Percentiles rank a stretch among this genome's conserved stretches.
phyloP scores from a whole-genome alignment of 495 filamentous ascomycete genomes.

The Neurospora sp. region DNA sequence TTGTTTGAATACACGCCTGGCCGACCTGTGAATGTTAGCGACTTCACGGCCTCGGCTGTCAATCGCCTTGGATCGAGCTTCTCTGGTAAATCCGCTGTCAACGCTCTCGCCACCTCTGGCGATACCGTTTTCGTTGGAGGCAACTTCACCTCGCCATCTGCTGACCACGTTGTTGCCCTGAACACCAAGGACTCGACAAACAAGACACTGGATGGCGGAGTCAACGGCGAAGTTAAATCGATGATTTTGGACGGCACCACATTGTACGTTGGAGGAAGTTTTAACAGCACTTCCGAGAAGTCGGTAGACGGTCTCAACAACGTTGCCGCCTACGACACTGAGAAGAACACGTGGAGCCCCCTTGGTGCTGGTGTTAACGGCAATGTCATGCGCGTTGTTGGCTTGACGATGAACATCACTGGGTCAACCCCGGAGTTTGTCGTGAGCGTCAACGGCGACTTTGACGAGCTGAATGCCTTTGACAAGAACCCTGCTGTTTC shows the following conservation, averaged over 20 bases:
- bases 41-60: slow-evolving; percentile 62
- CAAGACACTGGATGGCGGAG: slow-evolving; percentile 55
- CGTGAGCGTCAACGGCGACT: slow-evolving; percentile 72
- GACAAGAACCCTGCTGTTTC: slow-evolving; percentile 47
- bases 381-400: slow-evolving; percentile 58
- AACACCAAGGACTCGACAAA: slow-evolving; percentile 49
- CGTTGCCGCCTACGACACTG: slow-evolving; percentile 64
- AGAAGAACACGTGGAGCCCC: slow-evolving; percentile 59
- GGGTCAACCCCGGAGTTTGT: slow-evolving; percentile 56
- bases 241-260: slow-evolving; percentile 52
- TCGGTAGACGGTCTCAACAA: slow-evolving; percentile 52
- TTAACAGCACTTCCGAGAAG: slow-evolving; percentile 61
- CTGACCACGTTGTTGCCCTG: slow-evolving; percentile 68
- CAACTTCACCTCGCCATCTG: slow-evolving; percentile 61
- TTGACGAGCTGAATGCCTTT: slow-evolving; percentile 59
- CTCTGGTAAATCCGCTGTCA: slow-evolving; percentile 51
- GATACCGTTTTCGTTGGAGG: slow-evolving; percentile 67
- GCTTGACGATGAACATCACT: slow-evolving; percentile 72
- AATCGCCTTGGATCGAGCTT: slow-evolving; percentile 64
- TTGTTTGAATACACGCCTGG: slow-evolving; percentile 81
- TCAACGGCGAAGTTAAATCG: slow-evolving; percentile 70
- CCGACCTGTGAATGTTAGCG: slow-evolving; percentile 43
- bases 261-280: slow-evolving; percentile 79
- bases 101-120: slow-evolving; percentile 47
- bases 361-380: slow-evolving; percentile 86